Evolutionary conservation across 176 grass and related monocot genomes (phyloP).

Genomic region (bread wheat (Triticum aestivum)): IWGSC_CS_RefSeq_v2.1 NC_057796.1:214632617-214633116

Average conservation of each 20-base stretch:
- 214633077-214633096: constrained; percentile 3
- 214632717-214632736: background rate
- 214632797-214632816: constrained; percentile 3
- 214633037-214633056: background rate
- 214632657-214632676: background rate
- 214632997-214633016: background rate
- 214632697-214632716: background rate
- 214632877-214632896: background rate
- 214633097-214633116: background rate
- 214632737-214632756: background rate
- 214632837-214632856: background rate
- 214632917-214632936: background rate
- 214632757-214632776: background rate
- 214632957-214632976: background rate
- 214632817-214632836: background rate
- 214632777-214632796: background rate
- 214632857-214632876: constrained; percentile 7
- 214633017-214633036: constrained; percentile 4
- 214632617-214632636: background rate
- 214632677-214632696: background rate
- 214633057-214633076: background rate
- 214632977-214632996: background rate
- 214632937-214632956: background rate
- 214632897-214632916: constrained; percentile 1
- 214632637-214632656: background rate